These are phyloP conservation scores for Scedosporium boydii DNA, from an alignment of 2,329 filamentous ascomycete species.

Conservation along the genomic window DNA sequence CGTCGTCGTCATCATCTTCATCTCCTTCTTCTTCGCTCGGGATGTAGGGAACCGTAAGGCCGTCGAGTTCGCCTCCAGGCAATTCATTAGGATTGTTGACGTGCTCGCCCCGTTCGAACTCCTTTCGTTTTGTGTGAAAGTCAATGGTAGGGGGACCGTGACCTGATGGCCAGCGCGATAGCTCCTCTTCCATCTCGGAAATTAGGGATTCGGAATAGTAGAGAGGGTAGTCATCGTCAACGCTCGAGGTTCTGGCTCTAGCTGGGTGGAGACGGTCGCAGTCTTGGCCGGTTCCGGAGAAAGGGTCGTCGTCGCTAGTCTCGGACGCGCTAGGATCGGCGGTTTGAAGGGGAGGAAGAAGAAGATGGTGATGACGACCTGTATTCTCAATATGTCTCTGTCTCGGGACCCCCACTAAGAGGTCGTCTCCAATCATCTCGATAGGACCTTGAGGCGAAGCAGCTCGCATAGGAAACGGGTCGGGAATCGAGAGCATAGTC, in stretches of 20 bases:
- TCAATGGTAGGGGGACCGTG: not conserved
- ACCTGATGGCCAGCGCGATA: not conserved
- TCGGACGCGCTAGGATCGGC: not conserved
- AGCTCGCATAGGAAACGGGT: not conserved
- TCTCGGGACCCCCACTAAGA: not conserved
- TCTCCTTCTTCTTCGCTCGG: slow-evolving; percentile 16
- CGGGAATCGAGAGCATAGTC: not conserved
- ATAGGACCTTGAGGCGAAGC: not conserved
- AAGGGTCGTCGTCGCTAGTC: not conserved
- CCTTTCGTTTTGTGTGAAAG: slow-evolving; percentile 7
- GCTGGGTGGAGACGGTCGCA: not conserved
- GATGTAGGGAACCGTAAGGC: slow-evolving; percentile 36
- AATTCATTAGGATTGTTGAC: slow-evolving; percentile 10
- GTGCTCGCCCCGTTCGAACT: slow-evolving; percentile 11
- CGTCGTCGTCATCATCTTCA: slow-evolving; percentile 44
- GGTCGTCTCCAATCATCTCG: not conserved
- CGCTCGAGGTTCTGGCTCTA: not conserved
- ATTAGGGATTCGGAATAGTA: not conserved
- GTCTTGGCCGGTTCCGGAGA: not conserved
- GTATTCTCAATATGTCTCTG: not conserved
- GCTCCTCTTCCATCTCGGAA: slow-evolving; percentile 8
- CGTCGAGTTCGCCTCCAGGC: slow-evolving; percentile 17
- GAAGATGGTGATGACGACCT: slow-evolving; percentile 5
- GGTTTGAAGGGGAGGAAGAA: not conserved
- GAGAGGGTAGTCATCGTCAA: not conserved